Percentiles rank a stretch among this genome's conserved stretches.
Evolutionary conservation across 331 rosid species (phyloP).

Genomic region (Arachis monticola): DNA sequence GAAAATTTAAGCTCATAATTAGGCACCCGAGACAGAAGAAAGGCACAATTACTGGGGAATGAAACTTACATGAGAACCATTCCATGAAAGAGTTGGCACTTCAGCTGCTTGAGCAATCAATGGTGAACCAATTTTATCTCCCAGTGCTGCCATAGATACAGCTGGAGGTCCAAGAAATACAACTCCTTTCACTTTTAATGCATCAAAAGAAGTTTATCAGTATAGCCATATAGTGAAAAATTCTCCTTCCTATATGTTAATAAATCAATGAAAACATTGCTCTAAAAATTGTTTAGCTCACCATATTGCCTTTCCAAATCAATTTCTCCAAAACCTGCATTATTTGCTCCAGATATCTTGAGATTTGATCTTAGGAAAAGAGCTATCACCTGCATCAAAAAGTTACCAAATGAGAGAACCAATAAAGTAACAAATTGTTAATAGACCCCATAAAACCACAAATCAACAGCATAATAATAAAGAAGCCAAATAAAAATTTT

Average conservation of each 20-base stretch:
- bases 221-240: too few species aligned
- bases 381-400: constrained; percentile 71
- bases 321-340: constrained; percentile 49
- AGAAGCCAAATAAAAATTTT: constrained; percentile 16
- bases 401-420: constrained; percentile 37
- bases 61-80: constrained; percentile 90
- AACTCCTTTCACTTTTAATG: constrained; percentile 82
- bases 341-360: constrained; percentile 49
- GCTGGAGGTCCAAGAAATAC: constrained; percentile 97
- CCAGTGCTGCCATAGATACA: constrained; percentile 92
- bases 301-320: constrained; percentile 54
- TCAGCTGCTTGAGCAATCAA: constrained; percentile 36
- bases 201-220: constrained; percentile 47
- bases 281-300: constrained; percentile 43
- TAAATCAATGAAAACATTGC: neutral
- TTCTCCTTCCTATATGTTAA: too few species aligned
- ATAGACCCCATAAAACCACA: constrained; percentile 26
- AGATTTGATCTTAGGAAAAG: constrained; percentile 86
- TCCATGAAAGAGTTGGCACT: constrained; percentile 99
- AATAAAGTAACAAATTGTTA: constrained; percentile 5
- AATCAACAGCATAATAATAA: constrained; percentile 15
- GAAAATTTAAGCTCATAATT: constrained; percentile 31
- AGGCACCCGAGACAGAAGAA: constrained; percentile 20
- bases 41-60: constrained; percentile 15
- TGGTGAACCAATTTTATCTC: constrained; percentile 99